phyloP scores from a whole-genome alignment of 805 yeast species.

The Candida nanaspora region DNA sequence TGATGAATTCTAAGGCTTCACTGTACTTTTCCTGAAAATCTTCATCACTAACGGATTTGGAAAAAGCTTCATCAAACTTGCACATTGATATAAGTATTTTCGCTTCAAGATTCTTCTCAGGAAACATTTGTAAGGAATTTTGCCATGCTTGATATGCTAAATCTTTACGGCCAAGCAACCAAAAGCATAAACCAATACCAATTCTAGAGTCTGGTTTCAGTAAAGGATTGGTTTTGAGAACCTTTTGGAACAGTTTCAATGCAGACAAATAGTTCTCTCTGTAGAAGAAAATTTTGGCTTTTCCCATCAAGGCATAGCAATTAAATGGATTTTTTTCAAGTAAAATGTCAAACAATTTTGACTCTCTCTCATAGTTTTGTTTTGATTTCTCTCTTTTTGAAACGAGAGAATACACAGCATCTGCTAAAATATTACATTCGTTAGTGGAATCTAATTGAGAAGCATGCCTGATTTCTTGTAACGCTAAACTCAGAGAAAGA shows the following conservation, averaged over 20 bases:
- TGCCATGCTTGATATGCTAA: constrained; percentile 82
- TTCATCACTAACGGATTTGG: constrained; percentile 47
- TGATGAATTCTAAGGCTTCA: constrained; percentile 46
- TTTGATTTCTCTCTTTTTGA: constrained; percentile 58
- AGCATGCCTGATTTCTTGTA: constrained; percentile 35
- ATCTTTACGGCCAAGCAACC: constrained; percentile 74
- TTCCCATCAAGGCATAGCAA: constrained; percentile 71
- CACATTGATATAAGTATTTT: constrained; percentile 60
- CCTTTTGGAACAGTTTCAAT: constrained; percentile 76
- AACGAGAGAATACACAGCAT: constrained; percentile 55
- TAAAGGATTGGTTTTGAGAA: constrained; percentile 67
- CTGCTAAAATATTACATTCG: constrained; percentile 51
- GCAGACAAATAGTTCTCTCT: constrained; percentile 70
- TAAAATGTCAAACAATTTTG: constrained; percentile 59
- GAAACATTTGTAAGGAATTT: constrained; percentile 63
- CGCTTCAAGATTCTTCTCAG: constrained; percentile 47
- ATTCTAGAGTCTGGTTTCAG: constrained; percentile 87
- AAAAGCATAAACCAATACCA: constrained; percentile 91
- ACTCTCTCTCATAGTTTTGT: constrained; percentile 63
- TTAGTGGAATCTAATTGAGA: constrained; percentile 36
- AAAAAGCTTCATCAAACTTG: constrained; percentile 56
- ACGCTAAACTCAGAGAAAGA: constrained; percentile 19
- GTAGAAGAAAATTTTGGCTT: constrained; percentile 72
- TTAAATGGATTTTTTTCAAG: constrained; percentile 50
- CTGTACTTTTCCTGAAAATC: constrained; percentile 57